Evolutionary conservation across 306 rosid genomes (phyloP), one percentile per base, ranked within the genome.

Genomic region (Abrus precatorius): DNA sequence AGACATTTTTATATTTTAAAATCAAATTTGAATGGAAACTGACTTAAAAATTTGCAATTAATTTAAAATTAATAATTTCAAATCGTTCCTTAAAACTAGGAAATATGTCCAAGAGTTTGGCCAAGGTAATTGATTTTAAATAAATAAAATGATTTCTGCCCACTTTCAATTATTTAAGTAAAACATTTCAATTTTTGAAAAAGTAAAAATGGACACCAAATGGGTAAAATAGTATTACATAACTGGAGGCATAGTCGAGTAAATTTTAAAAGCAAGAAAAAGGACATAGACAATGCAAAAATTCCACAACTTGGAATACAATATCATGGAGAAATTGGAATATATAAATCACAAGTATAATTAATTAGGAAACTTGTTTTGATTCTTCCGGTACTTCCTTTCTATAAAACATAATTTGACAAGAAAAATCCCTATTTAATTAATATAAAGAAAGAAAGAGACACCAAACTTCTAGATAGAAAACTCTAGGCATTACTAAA

Each of bases 201-300:
- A 72, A 38, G 77, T 38, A 10, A 73, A 40, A 38, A 38, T 20
- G 52, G 40, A 54, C 66, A 20, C 40, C 40, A 55, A 54, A 73
- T 73, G 38, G 40, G 6, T 0, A 36, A 14, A 72, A 36, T 8
- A 20, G 33, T 72, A 33, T 36, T 28, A 11, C 9, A 13, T n/a
- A 53, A 64, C 11, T 32, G 29, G 59, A 60, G 40, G 48, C 32
- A 3, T 7, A 63, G 49, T 47, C 9, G 27, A 62, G 47, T 48
- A 34, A 59, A 68, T 54, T 9, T 43, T 50, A 52, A 54, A 69
- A 63, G 79, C 72, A 75, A 53, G 71, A 62, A 74, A 49, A 74
- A 11, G 38, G 52, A 44, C 3, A 6, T 29, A 29, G 61, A 45
- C 30, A 70, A 74, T 33, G 69, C n/a, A 43, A 47, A 70, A 48